These are phyloP conservation scores for Collybiopsis luxurians DNA, from an alignment of 768 basidiomycete species.

Conservation along the genomic window DNA sequence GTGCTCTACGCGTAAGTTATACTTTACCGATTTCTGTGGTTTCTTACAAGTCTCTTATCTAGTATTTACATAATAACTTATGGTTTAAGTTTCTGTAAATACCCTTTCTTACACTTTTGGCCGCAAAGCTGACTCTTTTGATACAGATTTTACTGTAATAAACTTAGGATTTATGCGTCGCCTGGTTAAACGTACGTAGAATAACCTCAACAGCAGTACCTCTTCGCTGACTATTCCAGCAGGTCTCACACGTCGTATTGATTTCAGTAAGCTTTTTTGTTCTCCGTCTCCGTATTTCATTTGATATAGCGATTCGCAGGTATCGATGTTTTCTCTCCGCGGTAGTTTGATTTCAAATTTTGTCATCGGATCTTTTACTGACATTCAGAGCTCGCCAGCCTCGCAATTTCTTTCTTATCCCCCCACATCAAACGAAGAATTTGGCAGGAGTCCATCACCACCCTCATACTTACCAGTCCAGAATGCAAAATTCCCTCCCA, in stretches of 20 bases:
- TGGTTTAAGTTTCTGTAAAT: slow-evolving; percentile 58
- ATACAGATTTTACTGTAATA: slow-evolving; percentile 62
- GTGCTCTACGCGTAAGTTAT: slow-evolving; percentile 58
- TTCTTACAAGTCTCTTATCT: slow-evolving; percentile 2
- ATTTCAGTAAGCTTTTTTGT: slow-evolving; percentile 56
- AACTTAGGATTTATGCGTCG: slow-evolving; percentile 48
- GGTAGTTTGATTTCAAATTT: slow-evolving; percentile 31
- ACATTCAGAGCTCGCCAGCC: slow-evolving; percentile 27
- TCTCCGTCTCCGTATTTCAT: neutral
- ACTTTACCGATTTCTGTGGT: neutral
- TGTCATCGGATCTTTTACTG: neutral
- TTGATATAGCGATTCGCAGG: slow-evolving; percentile 33
- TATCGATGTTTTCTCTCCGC: slow-evolving; percentile 79
- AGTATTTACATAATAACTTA: slow-evolving; percentile 60
- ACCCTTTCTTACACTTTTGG: neutral
- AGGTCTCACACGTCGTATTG: slow-evolving; percentile 63
- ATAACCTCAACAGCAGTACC: too few species aligned
- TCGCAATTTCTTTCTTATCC: slow-evolving; percentile 56
- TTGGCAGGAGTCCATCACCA: slow-evolving; percentile 76
- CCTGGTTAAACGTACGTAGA: slow-evolving; percentile 52
- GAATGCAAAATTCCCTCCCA: slow-evolving; percentile 56
- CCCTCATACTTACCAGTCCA: slow-evolving; percentile 59
- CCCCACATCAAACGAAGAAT: slow-evolving; percentile 67
- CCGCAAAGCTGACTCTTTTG: slow-evolving; percentile 7
- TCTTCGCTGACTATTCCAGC: neutral